Base-by-base conservation (phyloP, 148 eudicot genomes). In the Nepenthes mirabilis region DNA sequence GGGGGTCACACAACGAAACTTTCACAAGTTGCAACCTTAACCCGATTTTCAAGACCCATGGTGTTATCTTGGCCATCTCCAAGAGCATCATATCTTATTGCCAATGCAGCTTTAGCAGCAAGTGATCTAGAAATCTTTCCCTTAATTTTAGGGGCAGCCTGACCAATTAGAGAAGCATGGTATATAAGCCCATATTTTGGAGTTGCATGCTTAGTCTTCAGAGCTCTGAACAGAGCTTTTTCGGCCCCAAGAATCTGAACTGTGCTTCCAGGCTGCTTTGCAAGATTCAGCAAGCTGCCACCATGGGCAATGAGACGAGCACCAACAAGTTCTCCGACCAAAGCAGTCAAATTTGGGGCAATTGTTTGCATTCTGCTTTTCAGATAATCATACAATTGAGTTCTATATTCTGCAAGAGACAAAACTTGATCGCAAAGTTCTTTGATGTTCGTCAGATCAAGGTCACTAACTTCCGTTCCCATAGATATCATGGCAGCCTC, bases 161-260 rank as follows among this genome's bases (percentile, higher is more conserved):
- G 96, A 37, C 98, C 98, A 74, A 91, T 82, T 52, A 91, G 64
- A 60, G 96, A 88, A 35, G 96, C 98, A 70, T 91, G 97, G 60
- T 88, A 91, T 6, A 91, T 88, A 62, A 91, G 95, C 40, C 97
- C 97, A 45, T 91, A 91, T 61, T 91, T 91, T 6, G 98, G 98
- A 56, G 98, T 91, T 50, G 98, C 90, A 58, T 91, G 98, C 67
- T 91, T 91, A 14, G 98, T 88, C 79, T 91, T 91, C 63, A 88
- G 74, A 65, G 98, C 98, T 76, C 98, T 80, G 64, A 91, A 91
- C 5, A 91, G 85, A 48, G 98, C 98, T 73, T 91, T 91, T 59
- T 91, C 98, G 7, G 98, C 98, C 52, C 98, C 98, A 51, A 91
- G 98, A 72, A 91, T 91, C 68, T 91, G 96, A 49, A 91, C 96